Evolutionary conservation across 495 filamentous ascomycete species (phyloP), one percentile per base, ranked within the genome.

Genomic region (Cryomyces antarcticus): DNA sequence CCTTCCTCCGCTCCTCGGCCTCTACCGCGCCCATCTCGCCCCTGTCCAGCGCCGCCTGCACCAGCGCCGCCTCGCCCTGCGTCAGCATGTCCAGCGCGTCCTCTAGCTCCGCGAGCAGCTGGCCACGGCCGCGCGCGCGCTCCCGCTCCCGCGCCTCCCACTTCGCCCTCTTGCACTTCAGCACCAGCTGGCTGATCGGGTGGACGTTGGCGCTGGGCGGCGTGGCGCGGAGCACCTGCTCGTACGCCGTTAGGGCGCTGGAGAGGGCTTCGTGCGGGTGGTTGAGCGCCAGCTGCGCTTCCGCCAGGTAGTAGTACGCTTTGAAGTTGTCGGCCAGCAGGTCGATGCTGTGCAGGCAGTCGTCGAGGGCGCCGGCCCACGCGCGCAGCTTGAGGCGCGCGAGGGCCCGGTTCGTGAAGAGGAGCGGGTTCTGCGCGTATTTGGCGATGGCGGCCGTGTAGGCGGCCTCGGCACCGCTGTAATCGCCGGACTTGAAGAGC

Each of bases 321-420:
- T 97, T 97, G 53, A 94, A 67, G 41, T 73, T 75, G 37, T 71
- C 62, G 33, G 67, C 57, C 42, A 69, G 61, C 5, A 93, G 66
- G 4, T 73, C 64, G 45, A 97, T 77, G 41, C 80, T 77, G 35
- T 68, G 63, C 24, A 77, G 57, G 50, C 86, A 87, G 60, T 95
- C 89, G 33, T 73, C 66, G 49, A 93, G 77, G 29, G 78, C 84
- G n/a, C 57, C 68, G n/a, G 80, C 68, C 69, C 75, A 86, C 52
- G 67, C 65, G 30, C 58, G 54, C n/a, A 92, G 69, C 52, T 73
- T 75, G 37, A 89, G 64, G 37, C 87, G 78, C 7, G 82, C 75
- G 59, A 93, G 78, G 35, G 88, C 82, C 41, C 89, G 80, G 64
- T 97, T 97, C 29, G 88, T 92, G 66, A 76, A 85, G 39, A 81